Percentiles rank a stretch among this genome's conserved stretches.
phyloP scores from a whole-genome alignment of 306 rosid species.

The Arachis stenosperma region DNA sequence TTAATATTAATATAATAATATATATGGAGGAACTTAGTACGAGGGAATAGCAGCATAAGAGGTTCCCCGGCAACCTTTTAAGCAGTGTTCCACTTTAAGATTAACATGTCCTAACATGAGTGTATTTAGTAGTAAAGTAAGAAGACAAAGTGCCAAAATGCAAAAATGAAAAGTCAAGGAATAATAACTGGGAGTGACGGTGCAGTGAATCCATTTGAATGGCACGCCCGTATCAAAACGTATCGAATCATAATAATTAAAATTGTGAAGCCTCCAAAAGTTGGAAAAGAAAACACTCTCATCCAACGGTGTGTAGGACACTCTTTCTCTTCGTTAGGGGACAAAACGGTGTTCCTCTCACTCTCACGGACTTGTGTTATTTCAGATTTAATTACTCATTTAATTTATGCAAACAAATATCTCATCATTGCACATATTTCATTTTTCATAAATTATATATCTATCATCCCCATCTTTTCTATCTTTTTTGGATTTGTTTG shows the following conservation, averaged over 20 bases:
- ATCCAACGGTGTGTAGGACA: conserved; percentile 36
- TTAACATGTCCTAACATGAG: background rate
- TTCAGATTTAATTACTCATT: background rate
- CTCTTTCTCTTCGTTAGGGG: conserved; percentile 44
- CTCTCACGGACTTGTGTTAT: conserved; percentile 30
- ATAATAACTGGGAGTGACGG: background rate
- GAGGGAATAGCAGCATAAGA: conserved; percentile 23
- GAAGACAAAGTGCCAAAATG: no score
- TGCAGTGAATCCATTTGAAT: conserved; percentile 9
- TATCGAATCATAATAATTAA: conserved; percentile 49
- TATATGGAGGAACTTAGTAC: no score
- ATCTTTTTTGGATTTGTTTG: background rate
- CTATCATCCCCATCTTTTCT: no score
- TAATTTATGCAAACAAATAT: no score
- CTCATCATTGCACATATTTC: no score
- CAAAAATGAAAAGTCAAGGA: no score
- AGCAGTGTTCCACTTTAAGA: conserved; percentile 42
- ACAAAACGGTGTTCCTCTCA: conserved; percentile 55
- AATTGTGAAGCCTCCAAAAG: conserved; percentile 39
- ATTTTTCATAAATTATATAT: no score
- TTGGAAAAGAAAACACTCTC: conserved; percentile 35
- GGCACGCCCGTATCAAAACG: conserved; percentile 62
- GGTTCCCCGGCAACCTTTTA: conserved; percentile 63
- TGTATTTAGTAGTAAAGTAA: no score
- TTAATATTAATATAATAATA: background rate